A percentile compares a stretch with the other conserved stretches of the same genome.
Evolutionary conservation across 2,329 filamentous ascomycete genomes (phyloP).

Genomic region (Penicillium sp.): DNA sequence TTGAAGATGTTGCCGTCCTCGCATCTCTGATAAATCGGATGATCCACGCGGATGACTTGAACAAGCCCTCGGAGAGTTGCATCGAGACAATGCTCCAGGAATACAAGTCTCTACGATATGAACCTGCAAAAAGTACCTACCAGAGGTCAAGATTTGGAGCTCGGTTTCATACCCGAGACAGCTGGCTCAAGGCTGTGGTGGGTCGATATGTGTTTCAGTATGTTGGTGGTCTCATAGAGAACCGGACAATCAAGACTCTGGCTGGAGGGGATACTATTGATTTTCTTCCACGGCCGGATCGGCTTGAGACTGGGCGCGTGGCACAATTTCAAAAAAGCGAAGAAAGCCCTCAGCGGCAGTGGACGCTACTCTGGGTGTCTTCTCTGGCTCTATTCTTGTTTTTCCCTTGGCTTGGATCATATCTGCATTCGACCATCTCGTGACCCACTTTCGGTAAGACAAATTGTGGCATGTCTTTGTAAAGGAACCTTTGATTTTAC

Average conservation of each 20-base stretch:
- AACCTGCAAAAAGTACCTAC: slow-evolving; percentile 14
- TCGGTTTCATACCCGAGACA: slow-evolving; percentile 20
- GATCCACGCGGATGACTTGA: background rate
- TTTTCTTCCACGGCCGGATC: background rate
- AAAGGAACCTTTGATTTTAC: no score
- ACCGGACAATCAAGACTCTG: background rate
- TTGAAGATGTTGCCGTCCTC: background rate
- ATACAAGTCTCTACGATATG: background rate
- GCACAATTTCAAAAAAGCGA: background rate
- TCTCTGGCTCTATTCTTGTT: background rate
- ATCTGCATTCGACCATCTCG: background rate
- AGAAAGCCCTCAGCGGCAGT: background rate
- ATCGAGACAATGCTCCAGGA: background rate
- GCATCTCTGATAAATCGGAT: background rate
- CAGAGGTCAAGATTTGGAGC: slow-evolving; percentile 9
- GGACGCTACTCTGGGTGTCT: background rate
- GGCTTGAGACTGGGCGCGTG: background rate
- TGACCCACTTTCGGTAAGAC: background rate
- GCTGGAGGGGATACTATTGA: background rate
- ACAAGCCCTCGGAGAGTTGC: background rate
- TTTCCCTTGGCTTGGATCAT: background rate
- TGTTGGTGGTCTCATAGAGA: background rate
- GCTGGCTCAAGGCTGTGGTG: slow-evolving; percentile 6
- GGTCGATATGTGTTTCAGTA: background rate
- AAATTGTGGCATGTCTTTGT: background rate